phyloP scores from a whole-genome alignment of 2,329 filamentous ascomycete genomes.

The Xylariales sp. region DNA sequence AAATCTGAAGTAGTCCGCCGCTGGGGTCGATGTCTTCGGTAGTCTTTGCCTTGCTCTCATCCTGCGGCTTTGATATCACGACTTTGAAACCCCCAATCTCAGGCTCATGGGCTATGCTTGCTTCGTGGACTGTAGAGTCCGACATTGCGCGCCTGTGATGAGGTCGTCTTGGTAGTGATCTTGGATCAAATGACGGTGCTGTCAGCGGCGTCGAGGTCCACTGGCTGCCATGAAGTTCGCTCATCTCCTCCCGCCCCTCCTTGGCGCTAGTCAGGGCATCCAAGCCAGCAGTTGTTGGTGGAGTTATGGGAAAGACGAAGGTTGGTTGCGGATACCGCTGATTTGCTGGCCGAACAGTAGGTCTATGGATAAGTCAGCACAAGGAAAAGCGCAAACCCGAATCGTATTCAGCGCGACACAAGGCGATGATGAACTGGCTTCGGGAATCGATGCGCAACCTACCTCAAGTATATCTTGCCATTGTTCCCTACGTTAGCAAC shows the following conservation, averaged over 20 bases:
- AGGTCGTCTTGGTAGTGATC: conserved; percentile 24
- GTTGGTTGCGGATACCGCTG: conserved; percentile 57
- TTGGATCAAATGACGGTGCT: conserved; percentile 19
- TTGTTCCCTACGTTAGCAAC: conserved; percentile 81
- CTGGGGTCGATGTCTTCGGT: conserved; percentile 49
- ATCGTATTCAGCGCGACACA: too few relatives aligned
- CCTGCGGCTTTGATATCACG: conserved; percentile 68
- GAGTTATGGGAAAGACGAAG: conserved; percentile 57
- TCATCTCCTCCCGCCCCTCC: conserved; percentile 24
- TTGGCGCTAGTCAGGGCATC: conserved; percentile 36
- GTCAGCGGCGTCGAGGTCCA: conserved; percentile 37
- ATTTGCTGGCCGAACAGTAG: conserved; percentile 56
- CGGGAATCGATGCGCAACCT: conserved; percentile 35
- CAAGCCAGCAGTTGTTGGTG: conserved; percentile 54
- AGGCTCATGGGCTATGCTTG: conserved; percentile 43
- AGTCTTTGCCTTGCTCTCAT: conserved; percentile 56
- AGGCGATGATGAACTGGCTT: too few relatives aligned
- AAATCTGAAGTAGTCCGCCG: conserved; percentile 57
- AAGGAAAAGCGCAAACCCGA: too few relatives aligned
- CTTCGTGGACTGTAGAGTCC: conserved; percentile 71
- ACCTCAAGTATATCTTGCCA: conserved; percentile 78
- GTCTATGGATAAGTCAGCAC: conserved; percentile 36
- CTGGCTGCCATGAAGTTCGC: conserved; percentile 30
- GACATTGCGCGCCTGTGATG: conserved; percentile 63
- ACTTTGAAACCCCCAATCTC: conserved; percentile 72